phyloP scores from a whole-genome alignment of 2,329 filamentous ascomycete genomes.

The Fusarium fujikuroi region DNA sequence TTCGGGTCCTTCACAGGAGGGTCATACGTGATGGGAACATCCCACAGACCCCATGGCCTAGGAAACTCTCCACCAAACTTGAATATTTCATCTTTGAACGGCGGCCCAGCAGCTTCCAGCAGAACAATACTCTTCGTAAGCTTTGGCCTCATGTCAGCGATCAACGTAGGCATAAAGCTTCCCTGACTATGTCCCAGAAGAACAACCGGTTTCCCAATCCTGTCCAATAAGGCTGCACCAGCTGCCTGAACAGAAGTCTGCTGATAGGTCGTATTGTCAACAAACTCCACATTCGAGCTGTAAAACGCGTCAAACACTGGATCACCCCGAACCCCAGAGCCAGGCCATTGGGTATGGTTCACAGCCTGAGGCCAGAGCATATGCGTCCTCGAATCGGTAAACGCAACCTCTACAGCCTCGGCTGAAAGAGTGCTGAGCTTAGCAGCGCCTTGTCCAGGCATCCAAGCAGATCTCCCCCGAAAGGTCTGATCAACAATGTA shows the following conservation, averaged over 20 bases:
- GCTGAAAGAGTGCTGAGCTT: constrained; percentile 29
- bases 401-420: constrained; percentile 34
- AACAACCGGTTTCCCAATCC: constrained; percentile 54
- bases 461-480: constrained; percentile 38
- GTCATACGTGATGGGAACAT: constrained; percentile 60
- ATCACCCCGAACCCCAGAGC: constrained; percentile 27
- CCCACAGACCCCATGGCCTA: constrained; percentile 58
- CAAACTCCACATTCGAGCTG: constrained; percentile 38
- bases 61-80: constrained; percentile 49
- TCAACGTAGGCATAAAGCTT: constrained; percentile 50
- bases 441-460: constrained; percentile 4
- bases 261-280: constrained; percentile 35
- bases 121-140: constrained; percentile 55
- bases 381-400: constrained; percentile 31
- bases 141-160: constrained; percentile 48
- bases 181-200: constrained; percentile 60
- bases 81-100: constrained; percentile 56
- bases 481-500: constrained; percentile 41
- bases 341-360: constrained; percentile 42
- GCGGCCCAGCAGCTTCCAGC: constrained; percentile 60
- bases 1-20: constrained; percentile 48
- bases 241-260: constrained; percentile 32
- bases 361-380: constrained; percentile 38
- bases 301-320: constrained; percentile 39
- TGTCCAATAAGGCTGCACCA: constrained; percentile 55